A percentile compares a stretch with the other conserved stretches of the same genome.
phyloP scores from a whole-genome alignment of 176 grass and related monocot genomes.

The Bromus sterilis region DNA sequence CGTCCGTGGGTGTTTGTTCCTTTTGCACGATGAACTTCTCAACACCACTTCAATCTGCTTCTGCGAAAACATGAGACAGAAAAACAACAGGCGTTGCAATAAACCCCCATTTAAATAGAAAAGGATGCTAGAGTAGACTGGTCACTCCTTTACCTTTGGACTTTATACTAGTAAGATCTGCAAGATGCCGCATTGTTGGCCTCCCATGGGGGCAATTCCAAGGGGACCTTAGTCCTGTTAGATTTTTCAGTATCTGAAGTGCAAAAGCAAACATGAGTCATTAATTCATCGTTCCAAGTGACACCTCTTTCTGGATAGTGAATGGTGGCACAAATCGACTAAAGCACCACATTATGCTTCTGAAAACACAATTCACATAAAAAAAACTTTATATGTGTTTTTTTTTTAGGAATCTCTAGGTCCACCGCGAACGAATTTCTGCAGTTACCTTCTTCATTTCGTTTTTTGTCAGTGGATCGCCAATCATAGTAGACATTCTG shows the following conservation, averaged over 20 bases:
- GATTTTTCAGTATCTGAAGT: slow-evolving; percentile 67
- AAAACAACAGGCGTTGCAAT: neutral
- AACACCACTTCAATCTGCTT: neutral
- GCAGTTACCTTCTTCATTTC: slow-evolving; percentile 86
- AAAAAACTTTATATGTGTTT: neutral
- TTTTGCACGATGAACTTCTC: neutral
- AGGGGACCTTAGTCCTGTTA: slow-evolving; percentile 66
- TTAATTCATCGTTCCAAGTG: neutral
- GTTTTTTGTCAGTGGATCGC: slow-evolving; percentile 82
- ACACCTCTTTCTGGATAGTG: neutral
- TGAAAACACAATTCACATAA: neutral
- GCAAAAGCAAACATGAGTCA: slow-evolving; percentile 33
- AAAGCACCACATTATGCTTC: slow-evolving; percentile 5
- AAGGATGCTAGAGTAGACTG: neutral
- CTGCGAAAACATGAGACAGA: neutral
- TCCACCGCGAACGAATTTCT: neutral
- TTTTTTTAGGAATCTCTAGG: neutral
- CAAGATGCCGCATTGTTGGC: slow-evolving; percentile 94
- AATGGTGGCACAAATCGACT: neutral
- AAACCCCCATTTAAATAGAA: neutral
- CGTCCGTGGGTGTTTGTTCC: neutral
- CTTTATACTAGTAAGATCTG: slow-evolving; percentile 51
- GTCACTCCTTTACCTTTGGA: slow-evolving; percentile 30
- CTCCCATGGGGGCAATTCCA: slow-evolving; percentile 97
- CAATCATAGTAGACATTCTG: slow-evolving; percentile 79